Percentiles rank a stretch among this genome's conserved stretches.
phyloP scores from a whole-genome alignment of 352 stramenopile genomes.

The Phytopythium kandeliae region DNA sequence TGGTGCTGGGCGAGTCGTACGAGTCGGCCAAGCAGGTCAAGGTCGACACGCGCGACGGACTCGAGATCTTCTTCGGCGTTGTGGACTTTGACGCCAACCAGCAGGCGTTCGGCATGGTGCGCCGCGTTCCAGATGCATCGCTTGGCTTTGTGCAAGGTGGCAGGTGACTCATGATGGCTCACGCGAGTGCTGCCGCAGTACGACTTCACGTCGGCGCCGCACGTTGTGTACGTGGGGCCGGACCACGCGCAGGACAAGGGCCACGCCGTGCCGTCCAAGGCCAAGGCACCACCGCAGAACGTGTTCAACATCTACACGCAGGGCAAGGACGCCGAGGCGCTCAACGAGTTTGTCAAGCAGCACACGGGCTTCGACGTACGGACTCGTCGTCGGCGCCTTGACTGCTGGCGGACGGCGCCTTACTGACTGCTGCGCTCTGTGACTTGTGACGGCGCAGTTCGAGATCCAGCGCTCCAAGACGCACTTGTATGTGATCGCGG shows the following conservation, averaged over 20 bases:
- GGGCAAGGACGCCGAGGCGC: slow-evolving; percentile 63
- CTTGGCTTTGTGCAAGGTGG: not conserved
- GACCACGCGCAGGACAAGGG: slow-evolving; percentile 49
- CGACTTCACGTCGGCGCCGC: slow-evolving; percentile 73
- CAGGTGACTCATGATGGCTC: not conserved
- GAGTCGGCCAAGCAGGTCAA: slow-evolving; percentile 55
- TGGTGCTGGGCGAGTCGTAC: slow-evolving; percentile 60
- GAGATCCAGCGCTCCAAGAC: slow-evolving; percentile 66
- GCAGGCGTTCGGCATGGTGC: slow-evolving; percentile 53
- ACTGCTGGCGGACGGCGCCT: no score
- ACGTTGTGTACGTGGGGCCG: slow-evolving; percentile 69
- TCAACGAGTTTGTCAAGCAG: slow-evolving; percentile 69
- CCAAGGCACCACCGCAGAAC: slow-evolving; percentile 41
- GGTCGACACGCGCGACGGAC: slow-evolving; percentile 64
- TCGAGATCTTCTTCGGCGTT: slow-evolving; percentile 73
- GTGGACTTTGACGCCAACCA: slow-evolving; percentile 77
- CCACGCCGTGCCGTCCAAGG: slow-evolving; percentile 42
- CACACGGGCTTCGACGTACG: slow-evolving; percentile 79
- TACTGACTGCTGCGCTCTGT: not conserved
- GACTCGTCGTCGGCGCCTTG: not conserved
- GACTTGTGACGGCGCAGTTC: slow-evolving; percentile 18
- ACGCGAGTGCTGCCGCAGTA: slow-evolving; percentile 21
- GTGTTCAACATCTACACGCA: slow-evolving; percentile 79
- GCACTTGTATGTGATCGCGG: slow-evolving; percentile 46
- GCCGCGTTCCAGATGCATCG: not conserved